Evolutionary conservation across 1,139 yeast genomes (phyloP).

Genomic region (Wickerhamiella pararugosa): DNA sequence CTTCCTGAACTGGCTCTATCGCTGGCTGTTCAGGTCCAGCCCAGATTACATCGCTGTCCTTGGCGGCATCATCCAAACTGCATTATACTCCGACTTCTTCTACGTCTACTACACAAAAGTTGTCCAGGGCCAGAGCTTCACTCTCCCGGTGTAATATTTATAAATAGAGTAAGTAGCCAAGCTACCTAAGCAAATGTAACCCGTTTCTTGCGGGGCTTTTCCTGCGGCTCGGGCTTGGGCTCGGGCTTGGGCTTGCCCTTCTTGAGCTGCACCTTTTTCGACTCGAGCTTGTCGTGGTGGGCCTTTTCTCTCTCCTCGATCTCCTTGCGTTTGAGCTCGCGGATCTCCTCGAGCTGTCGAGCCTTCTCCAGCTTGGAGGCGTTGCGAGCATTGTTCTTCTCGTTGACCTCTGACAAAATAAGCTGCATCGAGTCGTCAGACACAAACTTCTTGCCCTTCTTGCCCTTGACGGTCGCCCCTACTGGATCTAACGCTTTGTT

Average conservation of each 20-base stretch:
- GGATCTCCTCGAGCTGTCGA: constrained; percentile 72
- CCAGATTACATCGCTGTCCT: constrained; percentile 57
- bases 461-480: constrained; percentile 58
- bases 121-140: constrained; percentile 66
- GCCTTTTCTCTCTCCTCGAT: constrained; percentile 68
- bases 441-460: constrained; percentile 85
- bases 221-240: not conserved
- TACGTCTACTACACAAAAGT: constrained; percentile 78
- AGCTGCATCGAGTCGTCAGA: constrained; percentile 57
- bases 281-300: constrained; percentile 54
- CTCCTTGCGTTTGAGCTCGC: constrained; percentile 76
- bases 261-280: constrained; percentile 64
- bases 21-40: constrained; percentile 50
- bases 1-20: constrained; percentile 88
- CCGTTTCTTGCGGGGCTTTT: not conserved
- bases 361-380: constrained; percentile 87
- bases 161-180: not conserved
- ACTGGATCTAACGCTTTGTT: constrained; percentile 82
- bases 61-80: constrained; percentile 77
- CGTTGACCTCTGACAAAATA: constrained; percentile 67
- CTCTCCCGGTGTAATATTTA: constrained; percentile 36
- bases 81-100: constrained; percentile 85
- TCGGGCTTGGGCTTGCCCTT: constrained; percentile 11
- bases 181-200: not conserved
- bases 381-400: constrained; percentile 62